phyloP scores from a whole-genome alignment of 257 asterid genomes.

The Echium plantagineum region DNA sequence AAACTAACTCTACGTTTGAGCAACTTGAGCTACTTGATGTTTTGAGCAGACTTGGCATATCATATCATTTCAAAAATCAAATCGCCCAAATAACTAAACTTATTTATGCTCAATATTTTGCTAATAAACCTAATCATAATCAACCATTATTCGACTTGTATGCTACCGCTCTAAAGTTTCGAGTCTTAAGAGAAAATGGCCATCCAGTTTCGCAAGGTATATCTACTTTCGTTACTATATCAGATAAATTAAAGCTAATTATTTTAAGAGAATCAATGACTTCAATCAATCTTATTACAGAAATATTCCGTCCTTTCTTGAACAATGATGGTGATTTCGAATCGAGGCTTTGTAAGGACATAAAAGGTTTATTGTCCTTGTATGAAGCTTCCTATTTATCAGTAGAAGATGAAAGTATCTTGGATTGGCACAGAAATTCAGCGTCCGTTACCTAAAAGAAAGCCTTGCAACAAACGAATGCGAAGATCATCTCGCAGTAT shows the following conservation, averaged over 20 bases:
- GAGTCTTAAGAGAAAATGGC: background rate
- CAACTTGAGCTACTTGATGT: background rate
- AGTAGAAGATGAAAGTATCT: slow-evolving; percentile 23
- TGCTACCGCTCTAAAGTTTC: background rate
- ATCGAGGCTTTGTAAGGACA: slow-evolving; percentile 13
- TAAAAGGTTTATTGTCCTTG: slow-evolving; percentile 23
- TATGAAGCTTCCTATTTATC: slow-evolving; percentile 41
- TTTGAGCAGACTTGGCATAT: background rate
- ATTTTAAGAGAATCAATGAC: no score
- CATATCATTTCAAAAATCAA: background rate
- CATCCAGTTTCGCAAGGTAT: background rate
- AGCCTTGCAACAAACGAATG: background rate
- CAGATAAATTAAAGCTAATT: no score
- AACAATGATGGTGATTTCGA: slow-evolving; percentile 20
- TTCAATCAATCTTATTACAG: slow-evolving; percentile 15
- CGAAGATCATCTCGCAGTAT: background rate
- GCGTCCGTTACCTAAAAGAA: slow-evolving; percentile 6
- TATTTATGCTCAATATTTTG: background rate
- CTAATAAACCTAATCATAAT: no score
- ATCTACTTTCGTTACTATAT: no score
- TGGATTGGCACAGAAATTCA: slow-evolving; percentile 28
- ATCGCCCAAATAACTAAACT: background rate
- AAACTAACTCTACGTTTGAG: background rate
- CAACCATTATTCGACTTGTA: background rate
- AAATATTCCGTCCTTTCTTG: slow-evolving; percentile 23